phyloP scores from a whole-genome alignment of 2,329 filamentous ascomycete genomes.

The Colletotrichum navitas region DNA sequence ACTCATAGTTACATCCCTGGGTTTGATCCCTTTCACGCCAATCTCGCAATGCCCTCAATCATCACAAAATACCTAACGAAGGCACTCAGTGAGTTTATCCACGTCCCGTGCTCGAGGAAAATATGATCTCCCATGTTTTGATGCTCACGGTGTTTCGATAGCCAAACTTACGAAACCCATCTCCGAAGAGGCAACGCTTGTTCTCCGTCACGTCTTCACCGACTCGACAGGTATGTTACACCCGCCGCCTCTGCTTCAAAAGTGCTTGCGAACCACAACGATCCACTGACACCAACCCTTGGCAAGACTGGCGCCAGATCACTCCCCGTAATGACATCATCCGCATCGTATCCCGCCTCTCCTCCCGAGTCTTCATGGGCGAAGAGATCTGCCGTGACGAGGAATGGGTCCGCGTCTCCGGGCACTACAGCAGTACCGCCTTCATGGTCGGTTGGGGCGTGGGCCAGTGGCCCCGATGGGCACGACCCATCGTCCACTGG shows the following conservation, averaged over 20 bases:
- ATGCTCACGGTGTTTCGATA: not conserved
- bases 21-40: constrained; percentile 11
- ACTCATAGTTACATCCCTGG: constrained; percentile 21
- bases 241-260: fast-evolving
- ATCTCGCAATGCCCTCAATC: not conserved
- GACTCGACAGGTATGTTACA: constrained; percentile 6
- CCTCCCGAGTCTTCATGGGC: constrained; percentile 44
- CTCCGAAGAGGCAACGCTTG: constrained; percentile 16
- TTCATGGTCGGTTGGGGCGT: constrained; percentile 29
- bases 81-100: constrained; percentile 10
- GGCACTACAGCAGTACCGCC: constrained; percentile 25
- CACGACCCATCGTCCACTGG: constrained; percentile 41
- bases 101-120: too few relatives aligned
- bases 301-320: constrained; percentile 41
- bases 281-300: not conserved
- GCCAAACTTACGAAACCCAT: constrained; percentile 33
- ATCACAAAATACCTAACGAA: constrained; percentile 28
- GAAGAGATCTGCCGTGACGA: constrained; percentile 31
- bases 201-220: constrained; percentile 1
- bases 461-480: constrained; percentile 39
- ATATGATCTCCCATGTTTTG: fast-evolving
- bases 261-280: not conserved
- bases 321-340: constrained; percentile 21
- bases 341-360: constrained; percentile 41
- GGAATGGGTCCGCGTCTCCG: constrained; percentile 41